Conservation (phyloP, 495 filamentous ascomycete genomes). For the Thozetella sp. region DNA sequence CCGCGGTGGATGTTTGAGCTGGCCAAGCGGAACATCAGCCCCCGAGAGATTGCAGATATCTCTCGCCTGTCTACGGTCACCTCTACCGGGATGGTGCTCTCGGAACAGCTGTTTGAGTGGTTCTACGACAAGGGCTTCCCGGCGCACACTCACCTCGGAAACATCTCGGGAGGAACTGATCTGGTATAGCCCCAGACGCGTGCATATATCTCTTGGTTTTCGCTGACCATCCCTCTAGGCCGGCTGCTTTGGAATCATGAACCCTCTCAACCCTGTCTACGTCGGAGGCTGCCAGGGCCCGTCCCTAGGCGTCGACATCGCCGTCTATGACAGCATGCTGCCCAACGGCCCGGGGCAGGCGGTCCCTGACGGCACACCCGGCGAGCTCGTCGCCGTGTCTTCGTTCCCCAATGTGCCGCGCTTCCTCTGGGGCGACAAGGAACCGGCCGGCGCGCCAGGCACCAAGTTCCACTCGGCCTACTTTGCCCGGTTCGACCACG, state of each 20-base stretch:
- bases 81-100: constrained; percentile 78
- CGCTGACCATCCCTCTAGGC: constrained; percentile 32
- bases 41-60: constrained; percentile 63
- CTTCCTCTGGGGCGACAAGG: constrained; percentile 66
- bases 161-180: constrained; percentile 81
- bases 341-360: constrained; percentile 51
- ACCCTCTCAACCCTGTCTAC: constrained; percentile 71
- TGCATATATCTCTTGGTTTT: constrained; percentile 26
- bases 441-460: constrained; percentile 40
- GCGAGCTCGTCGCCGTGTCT: constrained; percentile 70
- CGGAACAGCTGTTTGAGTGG: constrained; percentile 74
- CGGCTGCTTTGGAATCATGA: constrained; percentile 68
- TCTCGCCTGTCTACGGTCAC: constrained; percentile 58
- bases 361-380: constrained; percentile 63
- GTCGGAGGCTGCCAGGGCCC: constrained; percentile 70
- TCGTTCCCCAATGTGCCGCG: constrained; percentile 77
- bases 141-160: constrained; percentile 59
- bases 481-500: constrained; percentile 70
- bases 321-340: constrained; percentile 67
- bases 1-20: constrained; percentile 76
- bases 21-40: constrained; percentile 57
- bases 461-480: constrained; percentile 69
- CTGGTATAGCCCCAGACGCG: constrained; percentile 26
- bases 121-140: constrained; percentile 84
- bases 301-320: constrained; percentile 64